These are phyloP conservation scores for Viridothelium virens DNA, from an alignment of 495 filamentous ascomycete genomes.

Conservation along the genomic window DNA sequence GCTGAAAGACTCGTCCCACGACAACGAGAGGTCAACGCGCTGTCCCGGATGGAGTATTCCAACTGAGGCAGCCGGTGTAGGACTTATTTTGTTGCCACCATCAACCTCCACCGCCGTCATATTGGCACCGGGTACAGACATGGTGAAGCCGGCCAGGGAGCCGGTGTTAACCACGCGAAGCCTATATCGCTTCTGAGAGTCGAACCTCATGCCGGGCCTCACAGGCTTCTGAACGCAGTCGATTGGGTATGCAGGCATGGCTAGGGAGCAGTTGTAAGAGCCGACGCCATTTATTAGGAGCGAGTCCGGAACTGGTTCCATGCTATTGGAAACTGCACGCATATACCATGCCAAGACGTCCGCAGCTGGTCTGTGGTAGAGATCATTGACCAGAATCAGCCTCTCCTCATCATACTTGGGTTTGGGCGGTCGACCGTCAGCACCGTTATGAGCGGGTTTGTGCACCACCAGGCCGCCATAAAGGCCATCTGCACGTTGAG, in stretches of 20 bases:
- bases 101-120: slow-evolving; percentile 40
- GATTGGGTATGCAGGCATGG: slow-evolving; percentile 42
- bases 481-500: slow-evolving; percentile 24
- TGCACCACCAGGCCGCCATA: slow-evolving; percentile 24
- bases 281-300: slow-evolving; percentile 46
- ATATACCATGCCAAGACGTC: slow-evolving; percentile 44
- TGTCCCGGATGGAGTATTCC: slow-evolving; percentile 46
- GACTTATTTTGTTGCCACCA: slow-evolving; percentile 35
- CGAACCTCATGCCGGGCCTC: slow-evolving; percentile 3
- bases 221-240: slow-evolving; percentile 31
- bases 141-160: slow-evolving; percentile 39
- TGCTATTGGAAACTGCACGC: slow-evolving; percentile 40
- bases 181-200: slow-evolving; percentile 9
- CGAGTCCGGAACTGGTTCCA: slow-evolving; percentile 49
- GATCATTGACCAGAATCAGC: slow-evolving; percentile 46
- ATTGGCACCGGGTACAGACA: slow-evolving; percentile 30
- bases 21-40: slow-evolving; percentile 43
- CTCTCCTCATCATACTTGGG: slow-evolving; percentile 34
- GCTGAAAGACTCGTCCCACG: slow-evolving; percentile 6
- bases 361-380: slow-evolving; percentile 41
- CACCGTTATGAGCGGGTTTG: slow-evolving; percentile 15
- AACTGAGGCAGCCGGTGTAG: slow-evolving; percentile 26
- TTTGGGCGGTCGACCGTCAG: not conserved
- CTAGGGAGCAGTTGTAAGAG: slow-evolving; percentile 43
- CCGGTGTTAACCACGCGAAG: slow-evolving; percentile 31